phyloP scores from a whole-genome alignment of 371 early-diverging fungal species.

The Fennellomyces sp. region DNA sequence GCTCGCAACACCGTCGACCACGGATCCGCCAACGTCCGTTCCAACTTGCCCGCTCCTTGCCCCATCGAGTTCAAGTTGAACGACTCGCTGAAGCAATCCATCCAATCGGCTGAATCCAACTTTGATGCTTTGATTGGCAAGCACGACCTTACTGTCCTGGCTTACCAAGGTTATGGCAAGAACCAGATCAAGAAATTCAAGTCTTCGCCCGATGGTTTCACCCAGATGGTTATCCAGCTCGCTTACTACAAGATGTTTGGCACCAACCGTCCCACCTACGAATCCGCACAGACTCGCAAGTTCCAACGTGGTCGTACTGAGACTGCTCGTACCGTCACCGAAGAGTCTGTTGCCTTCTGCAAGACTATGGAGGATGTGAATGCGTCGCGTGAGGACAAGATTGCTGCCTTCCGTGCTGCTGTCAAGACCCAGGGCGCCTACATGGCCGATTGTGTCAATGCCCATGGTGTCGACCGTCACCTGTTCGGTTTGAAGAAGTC shows the following conservation, averaged over 20 bases:
- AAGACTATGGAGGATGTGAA: constrained; percentile 82
- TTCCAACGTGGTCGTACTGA: constrained; percentile 96
- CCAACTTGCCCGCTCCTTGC: constrained; percentile 64
- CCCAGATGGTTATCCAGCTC: constrained; percentile 95
- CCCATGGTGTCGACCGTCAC: constrained; percentile 91
- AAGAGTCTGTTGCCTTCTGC: constrained; percentile 83
- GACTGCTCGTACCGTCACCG: constrained; percentile 84
- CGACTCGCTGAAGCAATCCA: constrained; percentile 50
- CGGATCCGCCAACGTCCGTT: constrained; percentile 52
- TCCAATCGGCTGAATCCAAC: constrained; percentile 64
- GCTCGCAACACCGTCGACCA: constrained; percentile 66
- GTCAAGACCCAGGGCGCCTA: constrained; percentile 77
- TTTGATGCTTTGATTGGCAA: constrained; percentile 73
- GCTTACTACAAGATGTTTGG: constrained; percentile 93
- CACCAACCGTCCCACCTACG: constrained; percentile 82
- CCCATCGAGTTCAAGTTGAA: constrained; percentile 73
- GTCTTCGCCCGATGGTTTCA: constrained; percentile 90
- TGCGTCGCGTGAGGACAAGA: constrained; percentile 58
- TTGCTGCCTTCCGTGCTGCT: constrained; percentile 73
- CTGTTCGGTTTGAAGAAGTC: constrained; percentile 69
- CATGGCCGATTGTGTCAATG: constrained; percentile 83
- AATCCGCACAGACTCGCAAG: constrained; percentile 89
- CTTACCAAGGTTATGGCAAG: constrained; percentile 89
- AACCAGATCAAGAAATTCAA: constrained; percentile 88
- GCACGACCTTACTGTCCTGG: constrained; percentile 83